Base-by-base conservation (phyloP, 2,329 filamentous ascomycete genomes). In the Verticillium nonalfalfae region DNA sequence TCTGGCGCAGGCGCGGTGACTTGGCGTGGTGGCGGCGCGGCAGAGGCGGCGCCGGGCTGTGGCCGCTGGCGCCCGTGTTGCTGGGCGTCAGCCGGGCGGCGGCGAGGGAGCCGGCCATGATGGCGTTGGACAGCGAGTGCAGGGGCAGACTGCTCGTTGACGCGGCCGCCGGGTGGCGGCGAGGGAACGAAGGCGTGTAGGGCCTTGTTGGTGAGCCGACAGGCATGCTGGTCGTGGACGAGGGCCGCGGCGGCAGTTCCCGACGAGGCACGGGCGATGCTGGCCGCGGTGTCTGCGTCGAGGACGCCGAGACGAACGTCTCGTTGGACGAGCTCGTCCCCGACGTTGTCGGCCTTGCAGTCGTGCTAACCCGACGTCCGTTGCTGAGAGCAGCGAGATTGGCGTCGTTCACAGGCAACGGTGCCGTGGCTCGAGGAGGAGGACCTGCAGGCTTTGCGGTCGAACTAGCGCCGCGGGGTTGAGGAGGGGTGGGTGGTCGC, bases 51-150 rank as follows among this genome's bases (percentile, higher is more conserved):
- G 45, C 31, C 4, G 79, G 75, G 69, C 68, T 66, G 71, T 67
- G 67, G 74, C 72, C 59, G 75, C 68, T 66, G 72, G 73, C 70
- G 74, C 78, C 68, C 52, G 76, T 71, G 65, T 73, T 74, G 61
- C 75, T 75, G 56, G 72, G 79, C 59, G 71, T 77, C 60, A 75
- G 76, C 64, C 86, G 84, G 2, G 86, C 81, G 0, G 89, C 85
- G 5, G 90, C 90, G 0, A 93, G 78, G 31, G 87, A 90, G 1
- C 89, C 87, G 2, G 90, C 90, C 68, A 93, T 83, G 62, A 93
- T 91, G 64, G 90, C 90, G 67, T 85, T 85, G 13, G 89, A 87
- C 7, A 93, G 82, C 0, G 86, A 86, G 62, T 88, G 83, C 10
- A 90, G 79, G 1, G 83, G 82, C 34, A 87, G 78, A 59, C 68